These are phyloP conservation scores for Neopestalotiopsis rosae DNA, from an alignment of 2,329 filamentous ascomycete species.

Conservation along the genomic window DNA sequence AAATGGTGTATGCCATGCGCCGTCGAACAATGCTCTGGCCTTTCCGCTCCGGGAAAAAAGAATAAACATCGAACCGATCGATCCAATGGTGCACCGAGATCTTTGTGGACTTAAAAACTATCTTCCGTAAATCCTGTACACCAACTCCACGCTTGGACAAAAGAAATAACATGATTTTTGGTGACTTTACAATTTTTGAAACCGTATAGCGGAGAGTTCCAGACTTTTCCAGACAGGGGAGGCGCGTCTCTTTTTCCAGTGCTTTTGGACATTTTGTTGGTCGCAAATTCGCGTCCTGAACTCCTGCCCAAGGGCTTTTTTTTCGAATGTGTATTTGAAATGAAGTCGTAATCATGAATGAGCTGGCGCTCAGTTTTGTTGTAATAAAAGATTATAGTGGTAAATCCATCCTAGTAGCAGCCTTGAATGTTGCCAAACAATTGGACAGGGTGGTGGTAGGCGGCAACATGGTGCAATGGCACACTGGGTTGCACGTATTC, in stretches of 20 bases:
- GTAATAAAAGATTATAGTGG: not conserved
- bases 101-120: conserved; percentile 17
- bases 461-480: conserved; percentile 53
- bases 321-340: not conserved
- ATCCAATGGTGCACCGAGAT: not conserved
- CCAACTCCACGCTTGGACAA: conserved; percentile 41
- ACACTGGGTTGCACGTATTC: conserved; percentile 52
- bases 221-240: conserved; percentile 11
- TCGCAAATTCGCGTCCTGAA: conserved; percentile 1
- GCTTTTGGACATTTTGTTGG: conserved; percentile 18
- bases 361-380: conserved; percentile 7
- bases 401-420: conserved; percentile 46
- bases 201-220: conserved; percentile 1
- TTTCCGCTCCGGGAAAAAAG: conserved; percentile 23
- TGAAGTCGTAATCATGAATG: conserved; percentile 13
- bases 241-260: conserved; percentile 10
- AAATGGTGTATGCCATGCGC: conserved; percentile 35
- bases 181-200: conserved; percentile 30
- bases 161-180: conserved; percentile 30
- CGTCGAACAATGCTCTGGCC: conserved; percentile 35
- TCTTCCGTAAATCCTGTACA: conserved; percentile 32
- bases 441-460: conserved; percentile 59
- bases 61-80: conserved; percentile 19
- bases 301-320: not conserved
- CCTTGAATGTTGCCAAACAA: conserved; percentile 58